These are phyloP conservation scores for Bryopsis sp. DNA, from an alignment of 139 green algal species.

Conservation along the genomic window DNA sequence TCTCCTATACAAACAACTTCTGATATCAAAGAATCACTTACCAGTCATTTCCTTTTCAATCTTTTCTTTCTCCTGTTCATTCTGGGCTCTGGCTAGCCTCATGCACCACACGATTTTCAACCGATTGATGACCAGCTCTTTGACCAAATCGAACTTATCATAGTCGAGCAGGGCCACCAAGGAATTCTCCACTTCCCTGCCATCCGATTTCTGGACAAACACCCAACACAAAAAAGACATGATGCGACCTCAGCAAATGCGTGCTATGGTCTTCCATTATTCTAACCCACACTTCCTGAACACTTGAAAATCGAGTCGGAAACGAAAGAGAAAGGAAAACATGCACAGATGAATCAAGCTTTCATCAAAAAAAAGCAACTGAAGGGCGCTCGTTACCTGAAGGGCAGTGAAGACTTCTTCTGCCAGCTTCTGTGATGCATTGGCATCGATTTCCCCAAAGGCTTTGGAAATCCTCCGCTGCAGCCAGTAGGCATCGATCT, in stretches of 20 bases:
- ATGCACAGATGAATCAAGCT: too few relatives aligned
- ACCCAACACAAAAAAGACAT: not conserved
- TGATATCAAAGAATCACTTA: constrained; percentile 19
- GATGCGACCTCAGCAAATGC: too few relatives aligned
- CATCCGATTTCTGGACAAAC: constrained; percentile 22
- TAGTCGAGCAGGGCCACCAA: constrained; percentile 88
- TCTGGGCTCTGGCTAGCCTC: constrained; percentile 64
- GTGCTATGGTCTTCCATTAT: too few relatives aligned
- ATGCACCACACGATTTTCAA: constrained; percentile 94
- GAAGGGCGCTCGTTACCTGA: constrained; percentile 13
- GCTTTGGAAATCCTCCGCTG: constrained; percentile 76
- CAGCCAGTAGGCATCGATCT: constrained; percentile 99
- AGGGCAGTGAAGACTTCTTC: constrained; percentile 60
- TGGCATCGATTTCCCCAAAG: constrained; percentile 59
- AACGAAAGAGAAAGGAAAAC: too few relatives aligned
- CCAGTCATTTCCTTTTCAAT: constrained; percentile 68
- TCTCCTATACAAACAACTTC: too few relatives aligned
- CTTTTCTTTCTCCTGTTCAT: constrained; percentile 58
- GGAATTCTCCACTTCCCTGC: constrained; percentile 70
- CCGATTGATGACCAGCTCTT: constrained; percentile 84
- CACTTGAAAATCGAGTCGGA: too few relatives aligned
- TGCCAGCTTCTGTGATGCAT: constrained; percentile 57
- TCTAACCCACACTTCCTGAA: too few relatives aligned
- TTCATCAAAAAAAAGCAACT: not conserved
- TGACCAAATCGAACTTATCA: constrained; percentile 95